Evolutionary conservation across 1,284 basidiomycete genomes (phyloP).

Genomic region (Tylopilus sp.): DNA sequence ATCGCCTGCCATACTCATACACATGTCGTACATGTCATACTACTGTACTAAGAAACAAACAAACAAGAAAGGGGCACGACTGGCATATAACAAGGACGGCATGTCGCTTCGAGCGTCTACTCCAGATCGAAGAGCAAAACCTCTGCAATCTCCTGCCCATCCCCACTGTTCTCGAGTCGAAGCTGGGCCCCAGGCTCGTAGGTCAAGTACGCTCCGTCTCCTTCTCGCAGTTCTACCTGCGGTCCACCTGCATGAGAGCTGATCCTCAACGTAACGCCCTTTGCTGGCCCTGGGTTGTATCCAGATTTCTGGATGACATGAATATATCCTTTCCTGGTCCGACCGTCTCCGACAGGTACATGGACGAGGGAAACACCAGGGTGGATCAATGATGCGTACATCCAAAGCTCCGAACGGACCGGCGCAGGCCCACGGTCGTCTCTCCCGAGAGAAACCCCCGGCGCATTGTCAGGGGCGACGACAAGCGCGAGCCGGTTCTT

Average conservation of each 20-base stretch:
- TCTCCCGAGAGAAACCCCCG: slow-evolving; percentile 54
- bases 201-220: slow-evolving; percentile 67
- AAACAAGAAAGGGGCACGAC: not conserved
- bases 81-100: not conserved
- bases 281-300: slow-evolving; percentile 54
- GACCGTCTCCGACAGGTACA: slow-evolving; percentile 38
- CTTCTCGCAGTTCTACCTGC: slow-evolving; percentile 46
- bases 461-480: slow-evolving; percentile 61
- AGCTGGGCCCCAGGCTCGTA: slow-evolving; percentile 44
- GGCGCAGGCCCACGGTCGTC: slow-evolving; percentile 72
- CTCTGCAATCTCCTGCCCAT: slow-evolving; percentile 57
- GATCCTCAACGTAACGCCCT: slow-evolving; percentile 49
- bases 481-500: slow-evolving; percentile 60
- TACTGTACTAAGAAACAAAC: not conserved
- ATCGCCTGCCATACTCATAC: not conserved
- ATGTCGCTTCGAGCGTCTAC: slow-evolving; percentile 23
- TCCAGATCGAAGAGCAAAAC: slow-evolving; percentile 72
- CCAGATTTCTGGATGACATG: slow-evolving; percentile 74
- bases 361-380: slow-evolving; percentile 51
- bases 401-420: slow-evolving; percentile 55
- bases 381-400: slow-evolving; percentile 65
- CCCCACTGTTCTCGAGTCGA: slow-evolving; percentile 55
- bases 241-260: slow-evolving; percentile 40
- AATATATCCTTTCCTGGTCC: slow-evolving; percentile 52
- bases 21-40: not conserved